Evolutionary conservation across 2,329 filamentous ascomycete genomes (phyloP), one percentile per base, ranked within the genome.

Genomic region (Claviceps africana): DNA sequence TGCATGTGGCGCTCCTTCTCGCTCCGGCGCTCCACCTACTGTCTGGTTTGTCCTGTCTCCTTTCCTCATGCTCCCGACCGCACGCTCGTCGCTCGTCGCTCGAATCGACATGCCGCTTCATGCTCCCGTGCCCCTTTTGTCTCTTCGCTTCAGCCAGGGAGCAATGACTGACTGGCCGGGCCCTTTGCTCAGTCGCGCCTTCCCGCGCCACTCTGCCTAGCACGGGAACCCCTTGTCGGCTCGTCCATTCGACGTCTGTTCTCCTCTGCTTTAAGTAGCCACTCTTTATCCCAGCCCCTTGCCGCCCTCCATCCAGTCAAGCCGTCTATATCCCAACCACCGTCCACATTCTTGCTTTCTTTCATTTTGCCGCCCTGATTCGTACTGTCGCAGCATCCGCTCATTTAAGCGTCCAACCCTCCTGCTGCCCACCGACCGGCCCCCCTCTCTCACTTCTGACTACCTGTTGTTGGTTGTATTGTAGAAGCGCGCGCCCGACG

Each of bases 201-300:
- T 51, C 48, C 42, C 35, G 35, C 40, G n/a, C 42, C 43, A 25
- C 25, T 25, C 25, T 25, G 25, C 25, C 25, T 25, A 37, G 42
- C 30, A 19, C 21, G 3, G n/a, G 47, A 28, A 28, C 33, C 31
- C 46, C 19, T 48, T 48, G 46, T 25, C 22, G 4, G 2, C 44
- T 37, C n/a, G 35, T 35, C 43, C 43, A 33, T 25, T 50, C 51
- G 42, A 46, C 35, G 5, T 19, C n/a, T 17, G 25, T 39, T 35
- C 28, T n/a, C 30, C 43, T 35, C 43, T 22, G 43, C 43, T 47
- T 44, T 42, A 17, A 13, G 25, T n/a, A n/a, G 35, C 17, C 35
- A 22, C 47, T 52, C 43, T 48, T 48, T 48, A 37, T 52, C 45
- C 50, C 45, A 15, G 13, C 37, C 47, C 51, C 51, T 53, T 50